Evolutionary conservation across 495 filamentous ascomycete genomes (phyloP).

Genomic region (Penicillium cataractarum): DNA sequence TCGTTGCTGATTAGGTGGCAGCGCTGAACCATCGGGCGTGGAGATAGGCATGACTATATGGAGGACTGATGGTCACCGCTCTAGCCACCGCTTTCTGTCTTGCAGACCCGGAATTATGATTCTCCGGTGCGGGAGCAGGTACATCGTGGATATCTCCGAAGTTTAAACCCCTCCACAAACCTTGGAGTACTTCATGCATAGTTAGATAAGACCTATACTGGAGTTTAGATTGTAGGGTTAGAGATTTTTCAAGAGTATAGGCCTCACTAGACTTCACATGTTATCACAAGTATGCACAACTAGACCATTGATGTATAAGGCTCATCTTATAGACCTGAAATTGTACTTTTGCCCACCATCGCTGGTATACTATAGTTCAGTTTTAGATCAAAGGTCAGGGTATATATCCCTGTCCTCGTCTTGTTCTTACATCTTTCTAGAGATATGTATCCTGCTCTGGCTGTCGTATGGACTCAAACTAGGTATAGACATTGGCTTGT

Average conservation of each 20-base stretch:
- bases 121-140: background rate
- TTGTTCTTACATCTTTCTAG: background rate
- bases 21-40: constrained; percentile 14
- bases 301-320: background rate
- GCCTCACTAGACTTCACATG: background rate
- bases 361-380: background rate
- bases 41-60: constrained; percentile 10
- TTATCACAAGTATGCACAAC: background rate
- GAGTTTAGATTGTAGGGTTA: background rate
- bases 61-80: constrained; percentile 21
- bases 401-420: background rate
- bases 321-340: background rate
- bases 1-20: constrained; percentile 26
- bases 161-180: background rate
- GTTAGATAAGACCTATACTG: background rate
- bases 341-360: background rate
- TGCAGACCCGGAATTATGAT: background rate
- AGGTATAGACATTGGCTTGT: no score
- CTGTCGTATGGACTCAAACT: no score
- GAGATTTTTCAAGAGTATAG: no score
- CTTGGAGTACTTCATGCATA: background rate
- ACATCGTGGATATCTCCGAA: background rate
- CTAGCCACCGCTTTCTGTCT: background rate
- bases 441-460: no score
- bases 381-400: background rate